phyloP scores from a whole-genome alignment of 2,329 filamentous ascomycete species.

The Colletotrichum limetticola region DNA sequence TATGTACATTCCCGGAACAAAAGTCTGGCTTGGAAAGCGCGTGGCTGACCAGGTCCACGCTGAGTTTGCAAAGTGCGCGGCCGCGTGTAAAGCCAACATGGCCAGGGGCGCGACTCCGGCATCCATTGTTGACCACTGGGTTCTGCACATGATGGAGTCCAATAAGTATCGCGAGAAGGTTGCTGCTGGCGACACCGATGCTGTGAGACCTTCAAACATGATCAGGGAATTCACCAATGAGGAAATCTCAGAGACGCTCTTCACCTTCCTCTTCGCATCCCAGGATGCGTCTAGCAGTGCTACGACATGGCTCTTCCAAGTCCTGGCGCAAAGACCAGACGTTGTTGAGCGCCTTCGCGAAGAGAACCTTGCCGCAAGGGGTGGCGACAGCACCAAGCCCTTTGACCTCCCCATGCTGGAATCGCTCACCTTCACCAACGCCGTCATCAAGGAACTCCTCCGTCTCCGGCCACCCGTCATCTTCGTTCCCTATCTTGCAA shows the following conservation, averaged over 20 bases:
- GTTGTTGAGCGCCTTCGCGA: constrained; percentile 56
- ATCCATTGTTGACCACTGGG: constrained; percentile 84
- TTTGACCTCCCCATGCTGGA: constrained; percentile 60
- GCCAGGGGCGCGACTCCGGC: constrained; percentile 73
- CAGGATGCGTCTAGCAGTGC: constrained; percentile 65
- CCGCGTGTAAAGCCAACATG: constrained; percentile 78
- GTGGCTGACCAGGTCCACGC: constrained; percentile 76
- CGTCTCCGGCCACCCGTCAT: constrained; percentile 64
- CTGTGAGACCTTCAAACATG: constrained; percentile 56
- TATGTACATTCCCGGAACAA: constrained; percentile 80
- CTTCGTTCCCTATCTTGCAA: constrained; percentile 63
- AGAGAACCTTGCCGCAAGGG: constrained; percentile 57
- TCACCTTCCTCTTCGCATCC: constrained; percentile 64
- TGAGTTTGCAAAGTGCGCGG: constrained; percentile 78
- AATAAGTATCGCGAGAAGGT: constrained; percentile 72
- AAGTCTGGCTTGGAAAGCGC: constrained; percentile 82
- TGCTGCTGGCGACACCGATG: constrained; percentile 62
- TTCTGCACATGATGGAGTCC: constrained; percentile 78
- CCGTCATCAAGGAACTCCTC: constrained; percentile 64
- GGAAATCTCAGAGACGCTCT: constrained; percentile 61
- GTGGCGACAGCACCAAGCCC: constrained; percentile 51
- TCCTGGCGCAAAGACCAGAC: constrained; percentile 61
- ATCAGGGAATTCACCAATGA: constrained; percentile 61
- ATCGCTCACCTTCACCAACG: constrained; percentile 60
- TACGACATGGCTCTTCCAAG: constrained; percentile 64